These are phyloP conservation scores for Nidula microcarpa DNA, from an alignment of 768 basidiomycete genomes.

Conservation along the genomic window DNA sequence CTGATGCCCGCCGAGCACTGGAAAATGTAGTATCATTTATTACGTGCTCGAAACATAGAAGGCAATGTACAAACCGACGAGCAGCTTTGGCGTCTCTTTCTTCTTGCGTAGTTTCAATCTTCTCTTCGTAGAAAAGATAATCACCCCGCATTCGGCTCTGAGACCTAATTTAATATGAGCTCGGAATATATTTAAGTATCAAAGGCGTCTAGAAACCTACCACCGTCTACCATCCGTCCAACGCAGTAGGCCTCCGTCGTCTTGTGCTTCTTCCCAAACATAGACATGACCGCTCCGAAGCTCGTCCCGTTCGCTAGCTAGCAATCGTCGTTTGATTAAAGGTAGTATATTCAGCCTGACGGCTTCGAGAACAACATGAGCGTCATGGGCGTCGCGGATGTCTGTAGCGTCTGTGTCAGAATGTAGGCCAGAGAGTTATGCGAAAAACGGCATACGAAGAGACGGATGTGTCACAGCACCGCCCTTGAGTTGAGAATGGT, in stretches of 20 bases:
- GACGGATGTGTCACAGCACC: slow-evolving; percentile 43
- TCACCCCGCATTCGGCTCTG: slow-evolving; percentile 83
- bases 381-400: slow-evolving; percentile 77
- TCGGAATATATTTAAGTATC: background rate
- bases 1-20: slow-evolving; percentile 58
- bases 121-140: slow-evolving; percentile 82
- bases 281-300: slow-evolving; percentile 73
- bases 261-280: slow-evolving; percentile 85
- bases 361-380: slow-evolving; percentile 73
- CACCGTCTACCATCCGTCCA: slow-evolving; percentile 85
- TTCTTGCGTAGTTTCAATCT: slow-evolving; percentile 76
- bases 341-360: slow-evolving; percentile 69
- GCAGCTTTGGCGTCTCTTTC: slow-evolving; percentile 78
- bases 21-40: slow-evolving; percentile 12
- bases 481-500: slow-evolving; percentile 13
- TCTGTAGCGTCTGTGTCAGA: slow-evolving; percentile 33
- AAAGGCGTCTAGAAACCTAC: slow-evolving; percentile 24
- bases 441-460: slow-evolving; percentile 31
- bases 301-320: slow-evolving; percentile 65
- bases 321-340: slow-evolving; percentile 67
- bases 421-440: background rate
- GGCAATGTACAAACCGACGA: slow-evolving; percentile 48
- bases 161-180: slow-evolving; percentile 45
- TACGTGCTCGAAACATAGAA: slow-evolving; percentile 1
- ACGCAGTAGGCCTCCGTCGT: slow-evolving; percentile 62